These are phyloP conservation scores for Volvariella volvacea DNA, from an alignment of 1,284 basidiomycete species.

Conservation along the genomic window DNA sequence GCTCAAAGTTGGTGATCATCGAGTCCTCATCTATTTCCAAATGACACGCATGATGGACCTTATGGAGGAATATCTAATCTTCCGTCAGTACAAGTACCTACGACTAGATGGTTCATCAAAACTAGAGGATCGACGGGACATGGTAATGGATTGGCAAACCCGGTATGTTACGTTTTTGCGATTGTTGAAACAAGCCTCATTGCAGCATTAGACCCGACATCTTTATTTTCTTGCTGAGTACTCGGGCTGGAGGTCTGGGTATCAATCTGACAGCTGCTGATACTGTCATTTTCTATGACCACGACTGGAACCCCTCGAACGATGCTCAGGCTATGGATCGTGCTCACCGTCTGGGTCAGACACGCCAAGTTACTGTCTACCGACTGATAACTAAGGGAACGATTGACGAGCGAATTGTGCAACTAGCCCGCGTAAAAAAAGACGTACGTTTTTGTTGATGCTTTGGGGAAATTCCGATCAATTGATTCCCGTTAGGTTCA, in stretches of 20 bases:
- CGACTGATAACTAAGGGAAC: constrained; percentile 95
- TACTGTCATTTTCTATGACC: constrained; percentile 98
- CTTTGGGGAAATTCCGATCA: constrained; percentile 9
- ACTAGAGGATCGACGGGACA: constrained; percentile 94
- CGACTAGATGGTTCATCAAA: constrained; percentile 94
- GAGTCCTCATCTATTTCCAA: constrained; percentile 97
- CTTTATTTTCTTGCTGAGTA: constrained; percentile 94
- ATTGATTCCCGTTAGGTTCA: constrained; percentile 60
- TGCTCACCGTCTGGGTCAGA: constrained; percentile 97
- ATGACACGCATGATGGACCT: constrained; percentile 99
- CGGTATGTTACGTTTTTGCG: constrained; percentile 46
- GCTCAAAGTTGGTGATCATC: constrained; percentile 90
- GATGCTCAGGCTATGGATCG: constrained; percentile 99
- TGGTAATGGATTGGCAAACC: constrained; percentile 99
- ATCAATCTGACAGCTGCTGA: constrained; percentile 99
- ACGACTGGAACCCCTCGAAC: constrained; percentile 99
- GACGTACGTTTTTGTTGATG: constrained; percentile 53
- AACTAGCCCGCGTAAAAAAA: constrained; percentile 92
- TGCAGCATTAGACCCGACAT: constrained; percentile 70
- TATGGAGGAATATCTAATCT: constrained; percentile 98
- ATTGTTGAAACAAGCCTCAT: constrained; percentile 5
- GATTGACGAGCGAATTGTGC: constrained; percentile 97
- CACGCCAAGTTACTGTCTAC: constrained; percentile 98
- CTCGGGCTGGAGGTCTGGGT: constrained; percentile 94
- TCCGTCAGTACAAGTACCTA: constrained; percentile 96